A percentile compares a stretch with the other conserved stretches of the same genome.
Conservation (phyloP, 2,329 filamentous ascomycete species). For the Fonsecaea nubica region DNA sequence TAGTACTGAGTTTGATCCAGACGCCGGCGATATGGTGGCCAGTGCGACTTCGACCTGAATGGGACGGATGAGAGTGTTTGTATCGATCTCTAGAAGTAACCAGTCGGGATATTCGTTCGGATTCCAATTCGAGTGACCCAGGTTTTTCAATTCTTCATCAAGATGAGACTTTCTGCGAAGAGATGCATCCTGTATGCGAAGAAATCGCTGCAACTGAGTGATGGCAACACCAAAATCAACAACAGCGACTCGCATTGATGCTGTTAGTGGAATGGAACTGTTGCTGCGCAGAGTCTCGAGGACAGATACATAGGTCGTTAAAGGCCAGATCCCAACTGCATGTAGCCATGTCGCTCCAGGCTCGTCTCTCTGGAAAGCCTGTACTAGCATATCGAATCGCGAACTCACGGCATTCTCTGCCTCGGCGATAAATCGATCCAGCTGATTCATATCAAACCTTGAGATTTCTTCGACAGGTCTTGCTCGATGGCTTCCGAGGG, state of each 20-base stretch:
- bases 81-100: slow-evolving; percentile 70
- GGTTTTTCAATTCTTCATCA: slow-evolving; percentile 52
- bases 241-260: slow-evolving; percentile 38
- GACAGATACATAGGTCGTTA: not conserved
- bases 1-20: slow-evolving; percentile 60
- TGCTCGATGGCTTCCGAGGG: slow-evolving; percentile 6
- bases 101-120: slow-evolving; percentile 62
- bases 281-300: slow-evolving; percentile 17
- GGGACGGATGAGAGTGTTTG: slow-evolving; percentile 64
- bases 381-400: not conserved
- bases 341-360: slow-evolving; percentile 17
- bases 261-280: not conserved
- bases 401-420: slow-evolving; percentile 7
- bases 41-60: slow-evolving; percentile 65
- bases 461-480: not conserved
- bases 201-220: slow-evolving; percentile 42
- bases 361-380: slow-evolving; percentile 9
- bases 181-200: slow-evolving; percentile 38
- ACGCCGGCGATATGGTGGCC: slow-evolving; percentile 58
- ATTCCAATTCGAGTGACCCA: slow-evolving; percentile 64
- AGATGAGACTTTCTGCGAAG: slow-evolving; percentile 28
- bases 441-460: not conserved
- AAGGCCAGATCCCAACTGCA: slow-evolving; percentile 17
- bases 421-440: slow-evolving; percentile 2
- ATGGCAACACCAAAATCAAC: slow-evolving; percentile 42